phyloP scores from a whole-genome alignment of 2,329 filamentous ascomycete species.

The Sporothrix brunneoviolacea region DNA sequence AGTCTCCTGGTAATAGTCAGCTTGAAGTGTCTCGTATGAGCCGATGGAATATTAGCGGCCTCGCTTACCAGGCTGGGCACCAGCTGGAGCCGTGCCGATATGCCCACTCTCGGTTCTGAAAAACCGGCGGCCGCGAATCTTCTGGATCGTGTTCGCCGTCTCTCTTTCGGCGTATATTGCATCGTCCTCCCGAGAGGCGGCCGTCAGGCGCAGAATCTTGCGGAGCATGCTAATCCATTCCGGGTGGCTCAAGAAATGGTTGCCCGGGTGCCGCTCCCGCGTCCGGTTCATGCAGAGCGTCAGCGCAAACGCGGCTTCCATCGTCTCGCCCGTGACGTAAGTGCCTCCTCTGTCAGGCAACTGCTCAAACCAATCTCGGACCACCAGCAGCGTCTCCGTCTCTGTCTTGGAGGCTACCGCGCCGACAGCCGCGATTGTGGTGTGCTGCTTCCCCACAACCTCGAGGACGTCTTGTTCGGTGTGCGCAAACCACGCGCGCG shows the following conservation, averaged over 20 bases:
- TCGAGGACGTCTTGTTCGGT: too few relatives aligned
- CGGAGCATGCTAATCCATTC: slow-evolving; percentile 3
- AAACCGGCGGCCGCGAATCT: slow-evolving; percentile 3
- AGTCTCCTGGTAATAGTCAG: slow-evolving; percentile 1
- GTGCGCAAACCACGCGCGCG: slow-evolving; percentile 7
- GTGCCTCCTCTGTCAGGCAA: neutral
- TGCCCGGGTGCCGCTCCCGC: neutral
- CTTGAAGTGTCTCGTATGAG: too few relatives aligned
- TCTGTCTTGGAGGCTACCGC: neutral
- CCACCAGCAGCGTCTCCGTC: slow-evolving; percentile 1
- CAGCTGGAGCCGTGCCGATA: slow-evolving; percentile 1
- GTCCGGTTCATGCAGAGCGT: slow-evolving; percentile 7
- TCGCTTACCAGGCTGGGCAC: too few relatives aligned
- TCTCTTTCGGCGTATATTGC: neutral
- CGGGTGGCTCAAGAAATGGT: slow-evolving; percentile 5
- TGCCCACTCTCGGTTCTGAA: slow-evolving; percentile 2
- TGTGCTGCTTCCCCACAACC: too few relatives aligned
- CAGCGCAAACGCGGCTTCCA: slow-evolving; percentile 6
- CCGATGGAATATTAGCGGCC: too few relatives aligned
- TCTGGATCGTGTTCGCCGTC: too few relatives aligned
- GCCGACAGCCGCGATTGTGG: neutral
- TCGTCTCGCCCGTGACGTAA: slow-evolving; percentile 4
- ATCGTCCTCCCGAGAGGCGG: neutral
- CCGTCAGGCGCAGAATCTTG: slow-evolving; percentile 1
- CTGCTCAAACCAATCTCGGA: neutral